These are phyloP conservation scores for Coccomyxa sp. DNA, from an alignment of 139 green algal species.

Conservation along the genomic window DNA sequence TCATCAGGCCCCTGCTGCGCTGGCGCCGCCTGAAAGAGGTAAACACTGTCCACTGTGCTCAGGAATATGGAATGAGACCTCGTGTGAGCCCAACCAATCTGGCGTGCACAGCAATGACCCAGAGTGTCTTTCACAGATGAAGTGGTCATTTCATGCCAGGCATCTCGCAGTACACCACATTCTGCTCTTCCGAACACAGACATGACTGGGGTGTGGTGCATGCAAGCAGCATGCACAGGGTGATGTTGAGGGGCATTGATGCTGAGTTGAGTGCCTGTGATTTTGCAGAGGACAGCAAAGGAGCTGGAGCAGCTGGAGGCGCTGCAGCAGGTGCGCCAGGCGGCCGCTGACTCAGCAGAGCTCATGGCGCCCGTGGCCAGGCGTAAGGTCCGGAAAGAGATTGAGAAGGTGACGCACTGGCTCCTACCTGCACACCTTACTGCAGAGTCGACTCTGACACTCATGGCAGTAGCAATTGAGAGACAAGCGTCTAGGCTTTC, in stretches of 20 bases:
- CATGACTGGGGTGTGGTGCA: neutral
- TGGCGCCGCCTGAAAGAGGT: neutral
- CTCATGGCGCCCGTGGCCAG: constrained; percentile 41
- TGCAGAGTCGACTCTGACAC: neutral
- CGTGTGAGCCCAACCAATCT: too few species aligned
- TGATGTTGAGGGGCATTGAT: neutral
- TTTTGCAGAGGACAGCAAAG: neutral
- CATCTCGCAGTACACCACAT: neutral
- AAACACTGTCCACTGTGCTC: neutral
- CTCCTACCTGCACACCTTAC: neutral
- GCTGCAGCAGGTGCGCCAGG: constrained; percentile 9
- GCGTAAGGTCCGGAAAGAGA: constrained; percentile 27
- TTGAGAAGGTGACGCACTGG: constrained; percentile 3
- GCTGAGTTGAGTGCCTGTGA: neutral
- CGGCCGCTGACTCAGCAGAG: constrained; percentile 4
- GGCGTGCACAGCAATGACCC: too few species aligned
- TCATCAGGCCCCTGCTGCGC: constrained; percentile 31
- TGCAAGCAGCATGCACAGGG: neutral
- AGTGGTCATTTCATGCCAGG: neutral
- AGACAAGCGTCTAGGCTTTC: neutral
- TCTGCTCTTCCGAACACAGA: neutral
- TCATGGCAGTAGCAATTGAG: neutral
- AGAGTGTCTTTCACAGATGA: too few species aligned
- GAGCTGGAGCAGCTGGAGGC: constrained; percentile 7
- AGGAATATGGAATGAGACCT: too few species aligned